Conservation (phyloP, 768 basidiomycete genomes). For the Strobilomyces dryophilus region DNA sequence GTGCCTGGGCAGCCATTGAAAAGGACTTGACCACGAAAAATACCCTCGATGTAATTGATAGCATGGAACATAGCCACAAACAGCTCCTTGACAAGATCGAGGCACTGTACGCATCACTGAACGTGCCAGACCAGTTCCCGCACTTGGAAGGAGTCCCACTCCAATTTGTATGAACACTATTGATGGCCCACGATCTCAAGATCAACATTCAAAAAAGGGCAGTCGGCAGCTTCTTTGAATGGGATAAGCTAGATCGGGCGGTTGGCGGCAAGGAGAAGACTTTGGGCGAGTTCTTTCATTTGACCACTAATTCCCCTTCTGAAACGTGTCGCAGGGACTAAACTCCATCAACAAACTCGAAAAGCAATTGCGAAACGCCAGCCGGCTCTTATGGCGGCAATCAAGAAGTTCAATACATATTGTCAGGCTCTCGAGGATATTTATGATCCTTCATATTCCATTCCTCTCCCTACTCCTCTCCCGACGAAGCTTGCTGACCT, state of each 20-base stretch:
- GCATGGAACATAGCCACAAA: slow-evolving; percentile 11
- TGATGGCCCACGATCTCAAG: not conserved
- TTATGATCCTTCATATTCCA: not conserved
- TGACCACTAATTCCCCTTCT: no score
- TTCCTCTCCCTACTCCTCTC: not conserved
- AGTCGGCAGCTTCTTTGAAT: not conserved
- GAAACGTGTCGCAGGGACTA: no score
- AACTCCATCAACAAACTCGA: not conserved
- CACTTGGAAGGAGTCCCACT: not conserved
- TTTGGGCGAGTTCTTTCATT: not conserved
- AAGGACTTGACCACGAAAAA: not conserved
- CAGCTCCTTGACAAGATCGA: slow-evolving; percentile 3
- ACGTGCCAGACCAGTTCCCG: not conserved
- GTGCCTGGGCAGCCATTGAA: slow-evolving; percentile 4
- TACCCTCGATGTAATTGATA: slow-evolving; percentile 18
- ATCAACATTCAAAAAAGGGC: not conserved
- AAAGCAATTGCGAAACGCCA: not conserved
- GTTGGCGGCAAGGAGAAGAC: slow-evolving; percentile 16
- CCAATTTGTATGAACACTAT: not conserved
- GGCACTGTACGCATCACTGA: not conserved
- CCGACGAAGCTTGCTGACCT: not conserved
- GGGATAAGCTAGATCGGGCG: slow-evolving; percentile 24
- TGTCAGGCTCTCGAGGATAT: not conserved
- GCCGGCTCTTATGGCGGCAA: not conserved
- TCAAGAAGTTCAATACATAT: not conserved